Conservation (phyloP, 1,284 basidiomycete genomes). For the Vanrija humicola region DNA sequence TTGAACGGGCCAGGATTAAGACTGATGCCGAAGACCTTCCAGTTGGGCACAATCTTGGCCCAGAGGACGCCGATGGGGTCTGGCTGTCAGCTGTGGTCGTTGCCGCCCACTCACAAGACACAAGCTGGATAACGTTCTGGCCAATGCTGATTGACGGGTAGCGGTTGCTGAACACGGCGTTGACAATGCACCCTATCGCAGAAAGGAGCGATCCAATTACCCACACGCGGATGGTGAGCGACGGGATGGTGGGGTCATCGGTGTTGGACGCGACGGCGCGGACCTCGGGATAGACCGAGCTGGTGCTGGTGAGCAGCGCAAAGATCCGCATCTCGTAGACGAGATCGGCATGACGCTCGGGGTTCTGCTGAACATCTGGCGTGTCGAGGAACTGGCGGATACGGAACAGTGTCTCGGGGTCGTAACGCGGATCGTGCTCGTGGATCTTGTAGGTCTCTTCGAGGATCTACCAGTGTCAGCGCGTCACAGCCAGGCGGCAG, state of each 20-base stretch:
- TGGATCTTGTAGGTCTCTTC: conserved; percentile 6
- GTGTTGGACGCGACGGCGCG: conserved; percentile 73
- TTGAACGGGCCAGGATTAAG: conserved; percentile 55
- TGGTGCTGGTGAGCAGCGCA: conserved; percentile 30
- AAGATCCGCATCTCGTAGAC: conserved; percentile 41
- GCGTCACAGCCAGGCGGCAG: no score
- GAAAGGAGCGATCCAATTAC: conserved; percentile 56
- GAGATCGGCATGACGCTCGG: conserved; percentile 8
- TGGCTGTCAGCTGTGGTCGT: background rate
- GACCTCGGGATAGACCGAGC: conserved; percentile 81
- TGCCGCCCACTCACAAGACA: conserved; percentile 18
- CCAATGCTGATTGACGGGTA: conserved; percentile 34
- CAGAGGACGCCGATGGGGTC: conserved; percentile 27
- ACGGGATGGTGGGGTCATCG: conserved; percentile 72
- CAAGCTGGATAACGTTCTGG: conserved; percentile 34
- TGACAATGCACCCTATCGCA: conserved; percentile 63
- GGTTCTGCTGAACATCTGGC: conserved; percentile 1
- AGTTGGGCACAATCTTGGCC: conserved; percentile 25
- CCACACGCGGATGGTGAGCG: conserved; percentile 81
- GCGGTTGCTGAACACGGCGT: conserved; percentile 53
- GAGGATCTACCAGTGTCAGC: conserved; percentile 1
- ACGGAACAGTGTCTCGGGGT: conserved; percentile 7
- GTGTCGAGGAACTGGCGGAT: conserved; percentile 11
- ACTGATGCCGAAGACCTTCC: conserved; percentile 12
- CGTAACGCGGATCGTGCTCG: conserved; percentile 14